phyloP scores from a whole-genome alignment of 1,284 basidiomycete genomes.

The Coniophora puteana region DNA sequence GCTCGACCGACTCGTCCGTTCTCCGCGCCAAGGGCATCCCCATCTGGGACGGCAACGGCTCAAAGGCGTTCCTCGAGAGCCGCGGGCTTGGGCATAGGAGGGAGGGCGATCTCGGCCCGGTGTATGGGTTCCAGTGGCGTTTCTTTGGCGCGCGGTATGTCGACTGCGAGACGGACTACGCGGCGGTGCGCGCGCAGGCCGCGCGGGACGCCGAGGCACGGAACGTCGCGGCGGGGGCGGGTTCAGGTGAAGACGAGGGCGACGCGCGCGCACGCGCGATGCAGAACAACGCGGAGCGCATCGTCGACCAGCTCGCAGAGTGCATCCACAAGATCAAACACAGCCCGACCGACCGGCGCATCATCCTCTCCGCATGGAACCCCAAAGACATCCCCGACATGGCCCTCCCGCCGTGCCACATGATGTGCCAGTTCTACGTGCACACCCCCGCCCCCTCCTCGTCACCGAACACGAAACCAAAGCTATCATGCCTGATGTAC shows the following conservation, averaged over 20 bases:
- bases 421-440: constrained; percentile 99
- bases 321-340: constrained; percentile 91
- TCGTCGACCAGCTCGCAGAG: constrained; percentile 91
- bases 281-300: too few relatives aligned
- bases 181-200: too few relatives aligned
- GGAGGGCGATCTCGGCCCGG: constrained; percentile 92
- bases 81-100: constrained; percentile 82
- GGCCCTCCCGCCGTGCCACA: constrained; percentile 98
- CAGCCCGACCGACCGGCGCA: constrained; percentile 93
- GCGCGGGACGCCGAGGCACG: too few relatives aligned
- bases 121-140: constrained; percentile 99
- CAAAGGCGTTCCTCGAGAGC: constrained; percentile 81
- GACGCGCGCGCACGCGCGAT: too few relatives aligned
- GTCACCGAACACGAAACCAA: constrained; percentile 52
- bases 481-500: constrained; percentile 94
- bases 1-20: constrained; percentile 78
- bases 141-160: constrained; percentile 93
- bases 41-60: constrained; percentile 98
- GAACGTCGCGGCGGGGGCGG: constrained; percentile 80
- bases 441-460: constrained; percentile 66
- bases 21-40: constrained; percentile 85
- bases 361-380: constrained; percentile 97
- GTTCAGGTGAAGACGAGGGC: too few relatives aligned
- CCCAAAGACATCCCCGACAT: constrained; percentile 89
- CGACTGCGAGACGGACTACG: constrained; percentile 82